Base-by-base conservation (phyloP, 805 yeast species). In the Nematodospora valgi region DNA sequence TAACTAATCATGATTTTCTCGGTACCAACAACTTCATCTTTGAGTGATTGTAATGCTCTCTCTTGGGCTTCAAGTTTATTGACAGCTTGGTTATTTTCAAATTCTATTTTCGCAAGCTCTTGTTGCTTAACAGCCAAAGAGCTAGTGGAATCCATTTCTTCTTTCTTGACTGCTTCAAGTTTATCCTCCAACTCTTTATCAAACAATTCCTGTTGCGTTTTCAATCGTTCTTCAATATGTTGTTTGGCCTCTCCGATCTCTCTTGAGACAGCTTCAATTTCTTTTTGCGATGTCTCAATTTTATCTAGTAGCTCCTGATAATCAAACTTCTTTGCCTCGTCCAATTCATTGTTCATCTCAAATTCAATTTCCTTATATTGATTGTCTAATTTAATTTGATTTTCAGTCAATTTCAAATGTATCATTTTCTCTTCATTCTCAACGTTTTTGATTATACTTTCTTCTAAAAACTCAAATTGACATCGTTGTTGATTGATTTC, bases 271-370 rank as follows among this genome's bases (percentile, higher is more conserved):
- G 29, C 24, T 5, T 40, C 30, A 11, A 40, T 30, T 29, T 44
- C 34, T 3, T 17, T 23, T 21, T 52, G 35, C 11, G 62, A 35
- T 0, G 39, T 31, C 4, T 32, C 24, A 10, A 59, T 47, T 21
- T 56, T 52, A 6, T 39, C 27, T 9, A 41, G 12, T 4, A 47
- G 14, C 4, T 45, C 46, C 5, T 51, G 52, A 40, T 58, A 61
- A 11, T 48, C 43, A 30, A 43, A 54, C 14, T 34, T 32, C 20
- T 47, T 41, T 0, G 65, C 63, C 3, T 44, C 38, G 12, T 52
- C 45, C 4, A 70, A 41, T 34, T 63, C 66, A 16, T 56, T 43
- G n/a, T 56, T 51, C 23, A 66, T 41, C 32, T 67, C 64, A 40
- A 56, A 60, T 21, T 54, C 49, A 24, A 61, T 39, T 24, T 59